A percentile compares a stretch with the other conserved stretches of the same genome.
Evolutionary conservation across 192 early-diverging fungal species (phyloP).

Genomic region (Backusella circina): DNA sequence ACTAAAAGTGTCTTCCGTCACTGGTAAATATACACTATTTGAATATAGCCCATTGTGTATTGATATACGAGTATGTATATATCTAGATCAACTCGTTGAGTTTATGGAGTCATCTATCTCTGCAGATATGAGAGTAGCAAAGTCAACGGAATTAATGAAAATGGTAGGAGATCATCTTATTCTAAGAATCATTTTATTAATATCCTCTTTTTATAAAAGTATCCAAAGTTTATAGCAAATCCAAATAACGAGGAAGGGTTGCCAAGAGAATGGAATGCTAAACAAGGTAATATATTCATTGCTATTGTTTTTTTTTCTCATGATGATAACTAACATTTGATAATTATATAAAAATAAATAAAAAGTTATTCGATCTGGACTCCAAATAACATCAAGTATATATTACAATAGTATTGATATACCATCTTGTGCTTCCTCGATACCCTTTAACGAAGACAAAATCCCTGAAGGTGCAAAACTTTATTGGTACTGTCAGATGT

Average conservation of each 20-base stretch:
- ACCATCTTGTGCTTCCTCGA: conserved; percentile 19
- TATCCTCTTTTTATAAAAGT: conserved; percentile 6
- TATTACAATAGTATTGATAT: conserved; percentile 20
- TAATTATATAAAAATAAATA: background rate
- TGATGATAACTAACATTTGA: background rate
- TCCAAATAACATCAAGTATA: conserved; percentile 24
- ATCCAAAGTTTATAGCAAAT: conserved; percentile 13
- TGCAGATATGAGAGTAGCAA: conserved; percentile 23
- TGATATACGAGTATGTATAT: background rate
- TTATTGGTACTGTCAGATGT: conserved; percentile 30
- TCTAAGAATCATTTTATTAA: background rate
- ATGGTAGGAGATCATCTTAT: conserved; percentile 19
- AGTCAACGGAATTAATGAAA: conserved; percentile 29
- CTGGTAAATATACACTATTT: conserved; percentile 13
- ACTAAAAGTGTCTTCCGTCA: conserved; percentile 3
- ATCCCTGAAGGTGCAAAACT: background rate
- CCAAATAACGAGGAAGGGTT: conserved; percentile 5
- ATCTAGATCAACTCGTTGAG: conserved; percentile 19
- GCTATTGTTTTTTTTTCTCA: background rate
- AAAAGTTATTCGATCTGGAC: conserved; percentile 23
- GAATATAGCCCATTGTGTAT: background rate
- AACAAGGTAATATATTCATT: conserved; percentile 15
- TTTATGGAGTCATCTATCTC: conserved; percentile 35
- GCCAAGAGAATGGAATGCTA: conserved; percentile 27
- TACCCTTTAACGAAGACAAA: conserved; percentile 4